Base-by-base conservation (phyloP, 768 basidiomycete species). In the Suillus variegatus region DNA sequence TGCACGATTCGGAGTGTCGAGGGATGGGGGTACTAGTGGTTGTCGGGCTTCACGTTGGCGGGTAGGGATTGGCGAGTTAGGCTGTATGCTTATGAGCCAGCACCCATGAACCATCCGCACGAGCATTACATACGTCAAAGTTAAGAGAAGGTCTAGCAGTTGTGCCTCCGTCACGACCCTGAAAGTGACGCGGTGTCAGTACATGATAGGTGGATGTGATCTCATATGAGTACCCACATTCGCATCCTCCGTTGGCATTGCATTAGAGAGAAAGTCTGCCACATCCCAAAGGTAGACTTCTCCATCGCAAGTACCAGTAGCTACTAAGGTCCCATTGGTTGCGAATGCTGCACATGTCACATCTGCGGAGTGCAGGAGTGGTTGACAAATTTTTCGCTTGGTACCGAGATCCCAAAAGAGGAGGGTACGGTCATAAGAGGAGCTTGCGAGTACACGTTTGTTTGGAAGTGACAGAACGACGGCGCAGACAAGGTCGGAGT, bases 401-500 rank as follows among this genome's bases (percentile, higher is more conserved):
- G 65, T 57, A 1, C 1, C 16, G 28, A 65, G 35, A 58, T 69
- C 57, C 64, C 68, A 69, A 16, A 69, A 20, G 13, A 58, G 40
- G 35, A 69, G 38, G 32, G 58, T 61, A 16, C 16, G 22, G 44
- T 71, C 68, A 20, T n/a, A 1, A 18, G 69, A 72, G 7, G 62
- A 62, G 32, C 65, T 72, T 28, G 65, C 67, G 44, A 72, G 61
- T 13, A 60, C 13, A 8, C n/a, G 28, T 16, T 65, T 70, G 64
- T 71, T 61, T 18, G 67, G 70, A 14, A 2, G 32, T 32, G 32
- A 28, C 25, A 22, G 5, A 41, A 18, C 18, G 14, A 58, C 9
- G 13, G 57, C 25, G 57, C 40, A 28, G 22, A 58, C 40, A 28
- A 25, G 57, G 40, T 58, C 40, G 9, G 57, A 41, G 40, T 58